Evolutionary conservation across 2,329 filamentous ascomycete species (phyloP), one percentile per base, ranked within the genome.

Genomic region (Phoma herbarum): DNA sequence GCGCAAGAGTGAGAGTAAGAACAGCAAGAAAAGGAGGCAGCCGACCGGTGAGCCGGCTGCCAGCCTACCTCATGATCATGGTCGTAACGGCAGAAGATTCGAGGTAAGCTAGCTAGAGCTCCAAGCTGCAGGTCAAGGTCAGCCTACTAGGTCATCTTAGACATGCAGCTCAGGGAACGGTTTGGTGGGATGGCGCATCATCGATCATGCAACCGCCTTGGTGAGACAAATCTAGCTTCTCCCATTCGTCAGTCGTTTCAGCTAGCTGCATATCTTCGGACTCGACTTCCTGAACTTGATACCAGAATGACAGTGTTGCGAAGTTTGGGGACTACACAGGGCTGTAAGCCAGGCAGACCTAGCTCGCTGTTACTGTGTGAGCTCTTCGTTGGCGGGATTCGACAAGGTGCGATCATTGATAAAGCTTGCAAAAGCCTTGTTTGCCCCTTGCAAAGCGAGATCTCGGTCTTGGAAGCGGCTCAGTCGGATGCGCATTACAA

Each of bases 121-220:
- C 66, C 58, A 68, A 60, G 63, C 61, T 70, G 64, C 70, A 70
- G 52, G 56, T 60, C 62, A 58, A 63, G 65, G 64, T 68, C 67
- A 70, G 69, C 68, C 63, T 64, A 60, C 60, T 68, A 69, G 70
- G 69, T 72, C 66, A 70, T 71, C 57, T 46, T 53, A 52, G 70
- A 65, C 66, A 41, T 49, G 45, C 50, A 69, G 59, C 67, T 68
- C 59, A 50, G 62, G 55, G 59, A 61, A 59, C 60, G 61, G 8
- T 47, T 45, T 51, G 59, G 65, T 59, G 57, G 60, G 67, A 65
- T 54, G 55, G 54, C 54, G 61, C 66, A 63, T 65, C 42, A 68
- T 66, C 50, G 60, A 58, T 63, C 35, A 52, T 50, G 46, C 43
- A 25, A n/a, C 20, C 42, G 16, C 47, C 44, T 44, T 60, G 37